phyloP scores from a whole-genome alignment of 2,329 filamentous ascomycete genomes.

The Epichloe gansuensis region DNA sequence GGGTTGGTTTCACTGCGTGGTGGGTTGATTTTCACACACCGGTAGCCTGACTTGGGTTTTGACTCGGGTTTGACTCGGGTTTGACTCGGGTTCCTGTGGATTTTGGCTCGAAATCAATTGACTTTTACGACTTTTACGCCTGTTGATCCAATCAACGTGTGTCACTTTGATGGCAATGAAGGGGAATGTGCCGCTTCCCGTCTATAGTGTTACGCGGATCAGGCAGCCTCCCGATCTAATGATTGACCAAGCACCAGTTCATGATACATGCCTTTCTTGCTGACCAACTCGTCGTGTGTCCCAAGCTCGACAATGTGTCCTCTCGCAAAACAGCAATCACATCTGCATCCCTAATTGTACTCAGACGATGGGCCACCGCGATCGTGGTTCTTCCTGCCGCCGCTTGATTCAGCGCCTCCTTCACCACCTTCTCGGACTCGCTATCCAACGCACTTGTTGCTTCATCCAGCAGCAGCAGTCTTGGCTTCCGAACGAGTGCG shows the following conservation, averaged over 20 bases:
- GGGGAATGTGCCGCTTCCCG: no score
- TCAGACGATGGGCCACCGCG: slow-evolving; percentile 51
- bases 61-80: no score
- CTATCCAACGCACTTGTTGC: slow-evolving; percentile 55
- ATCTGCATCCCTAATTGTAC: slow-evolving; percentile 46
- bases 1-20: no score
- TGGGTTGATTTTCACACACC: no score
- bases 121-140: no score
- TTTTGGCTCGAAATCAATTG: no score
- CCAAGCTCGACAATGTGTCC: slow-evolving; percentile 43
- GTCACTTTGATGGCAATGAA: no score
- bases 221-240: slow-evolving; percentile 21
- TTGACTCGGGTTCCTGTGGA: no score
- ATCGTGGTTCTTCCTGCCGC: slow-evolving; percentile 39
- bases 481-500: slow-evolving; percentile 54
- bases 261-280: slow-evolving; percentile 34
- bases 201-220: not conserved
- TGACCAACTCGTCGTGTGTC: slow-evolving; percentile 46
- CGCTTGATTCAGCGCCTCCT: slow-evolving; percentile 43
- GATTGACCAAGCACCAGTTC: slow-evolving; percentile 39
- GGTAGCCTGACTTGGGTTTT: no score
- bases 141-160: no score
- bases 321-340: slow-evolving; percentile 46
- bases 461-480: slow-evolving; percentile 60
- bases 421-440: slow-evolving; percentile 53